These are phyloP conservation scores for Alternaria triticina DNA, from an alignment of 2,329 filamentous ascomycete genomes.

Conservation along the genomic window DNA sequence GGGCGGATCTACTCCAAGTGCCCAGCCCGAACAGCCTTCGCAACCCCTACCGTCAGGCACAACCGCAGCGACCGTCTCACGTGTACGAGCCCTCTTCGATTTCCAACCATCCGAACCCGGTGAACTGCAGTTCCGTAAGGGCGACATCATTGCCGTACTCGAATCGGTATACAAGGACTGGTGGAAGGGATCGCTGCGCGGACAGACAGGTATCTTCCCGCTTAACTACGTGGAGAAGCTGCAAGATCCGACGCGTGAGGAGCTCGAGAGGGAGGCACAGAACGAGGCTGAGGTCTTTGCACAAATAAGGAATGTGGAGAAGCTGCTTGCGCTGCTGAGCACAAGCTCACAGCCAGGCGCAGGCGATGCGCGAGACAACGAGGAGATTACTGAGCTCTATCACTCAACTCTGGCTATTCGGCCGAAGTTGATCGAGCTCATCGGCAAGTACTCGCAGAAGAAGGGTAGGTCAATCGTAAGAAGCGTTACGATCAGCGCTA, in stretches of 20 bases:
- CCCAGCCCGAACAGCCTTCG: conserved; percentile 51
- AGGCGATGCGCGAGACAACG: conserved; percentile 83
- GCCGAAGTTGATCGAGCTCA: conserved; percentile 95
- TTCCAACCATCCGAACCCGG: conserved; percentile 93
- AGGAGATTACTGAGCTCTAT: conserved; percentile 91
- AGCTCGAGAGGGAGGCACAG: conserved; percentile 92
- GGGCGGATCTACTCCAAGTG: conserved; percentile 27
- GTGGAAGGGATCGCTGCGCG: conserved; percentile 96
- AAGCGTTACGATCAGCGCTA: conserved; percentile 1
- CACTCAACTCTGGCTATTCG: conserved; percentile 93
- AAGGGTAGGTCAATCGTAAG: conserved; percentile 68
- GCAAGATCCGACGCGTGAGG: conserved; percentile 90
- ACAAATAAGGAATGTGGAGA: conserved; percentile 79
- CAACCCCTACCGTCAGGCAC: conserved; percentile 77
- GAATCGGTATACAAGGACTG: conserved; percentile 99
- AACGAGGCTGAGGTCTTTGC: conserved; percentile 87
- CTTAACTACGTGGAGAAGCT: conserved; percentile 99
- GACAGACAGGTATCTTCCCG: conserved; percentile 96
- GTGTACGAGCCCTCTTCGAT: conserved; percentile 91
- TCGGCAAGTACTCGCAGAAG: conserved; percentile 99
- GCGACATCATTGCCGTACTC: conserved; percentile 94
- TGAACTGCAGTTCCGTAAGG: conserved; percentile 94
- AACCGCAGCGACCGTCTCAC: conserved; percentile 93
- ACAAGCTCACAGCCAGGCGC: conserved; percentile 64
- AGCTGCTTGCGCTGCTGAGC: conserved; percentile 86